phyloP scores from a whole-genome alignment of 176 grass and related monocot genomes.

The Oryza brachyantha region DNA sequence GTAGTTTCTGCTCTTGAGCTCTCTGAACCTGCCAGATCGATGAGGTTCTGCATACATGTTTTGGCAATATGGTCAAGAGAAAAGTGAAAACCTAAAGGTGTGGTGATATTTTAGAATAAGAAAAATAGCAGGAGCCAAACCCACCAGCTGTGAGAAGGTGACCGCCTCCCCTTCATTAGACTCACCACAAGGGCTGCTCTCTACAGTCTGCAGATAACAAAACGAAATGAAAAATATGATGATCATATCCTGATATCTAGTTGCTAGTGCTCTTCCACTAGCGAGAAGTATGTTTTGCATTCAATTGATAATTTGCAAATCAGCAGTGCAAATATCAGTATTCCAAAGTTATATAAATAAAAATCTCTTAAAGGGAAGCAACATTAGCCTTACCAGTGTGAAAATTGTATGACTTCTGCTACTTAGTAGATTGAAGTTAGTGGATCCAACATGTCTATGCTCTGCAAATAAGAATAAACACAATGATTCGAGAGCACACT shows the following conservation, averaged over 20 bases:
- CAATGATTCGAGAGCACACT: conserved; percentile 21
- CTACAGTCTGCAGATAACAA: conserved; percentile 71
- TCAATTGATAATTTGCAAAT: neutral
- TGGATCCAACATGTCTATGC: conserved; percentile 98
- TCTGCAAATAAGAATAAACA: conserved; percentile 55
- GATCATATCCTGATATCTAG: neutral
- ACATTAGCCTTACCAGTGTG: conserved; percentile 69
- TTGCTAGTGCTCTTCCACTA: conserved; percentile 22
- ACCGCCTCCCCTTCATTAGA: conserved; percentile 83
- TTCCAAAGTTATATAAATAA: conserved; percentile 5
- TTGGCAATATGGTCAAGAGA: conserved; percentile 1
- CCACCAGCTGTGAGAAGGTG: conserved; percentile 91
- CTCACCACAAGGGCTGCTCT: conserved; percentile 83
- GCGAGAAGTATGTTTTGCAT: neutral
- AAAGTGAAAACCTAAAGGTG: conserved; percentile 5
- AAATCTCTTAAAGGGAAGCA: conserved; percentile 6
- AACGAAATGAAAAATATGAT: conserved; percentile 12
- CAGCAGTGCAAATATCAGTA: neutral
- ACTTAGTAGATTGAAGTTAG: conserved; percentile 96
- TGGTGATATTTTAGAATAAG: conserved; percentile 5
- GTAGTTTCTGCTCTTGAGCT: conserved; percentile 98
- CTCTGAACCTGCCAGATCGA: conserved; percentile 99
- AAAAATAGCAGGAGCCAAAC: conserved; percentile 33
- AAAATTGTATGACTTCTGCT: conserved; percentile 99
- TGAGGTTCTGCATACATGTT: conserved; percentile 87